Percentiles rank a stretch among this genome's conserved stretches.
Evolutionary conservation across 2,329 filamentous ascomycete genomes (phyloP).

Genomic region (Colletotrichum abscissum): DNA sequence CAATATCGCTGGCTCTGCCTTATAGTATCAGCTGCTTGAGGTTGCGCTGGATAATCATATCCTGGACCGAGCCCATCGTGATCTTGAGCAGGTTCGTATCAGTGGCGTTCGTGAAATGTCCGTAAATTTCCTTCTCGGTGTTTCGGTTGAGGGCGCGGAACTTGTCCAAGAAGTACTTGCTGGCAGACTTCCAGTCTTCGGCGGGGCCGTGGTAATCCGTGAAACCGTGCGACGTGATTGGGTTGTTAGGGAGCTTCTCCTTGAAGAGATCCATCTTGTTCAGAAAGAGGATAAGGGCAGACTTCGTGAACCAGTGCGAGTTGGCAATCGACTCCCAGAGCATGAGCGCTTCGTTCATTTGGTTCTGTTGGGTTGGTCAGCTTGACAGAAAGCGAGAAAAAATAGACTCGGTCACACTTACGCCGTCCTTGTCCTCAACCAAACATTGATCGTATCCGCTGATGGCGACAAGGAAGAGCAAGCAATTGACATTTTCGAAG

Average conservation of each 20-base stretch:
- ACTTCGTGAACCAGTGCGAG: constrained; percentile 87
- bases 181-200: constrained; percentile 78
- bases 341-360: constrained; percentile 93
- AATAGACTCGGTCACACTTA: constrained; percentile 58
- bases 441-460: constrained; percentile 97
- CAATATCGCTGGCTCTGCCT: constrained; percentile 39
- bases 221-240: constrained; percentile 79
- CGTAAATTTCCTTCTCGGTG: constrained; percentile 72
- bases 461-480: constrained; percentile 94
- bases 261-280: constrained; percentile 92
- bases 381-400: not conserved
- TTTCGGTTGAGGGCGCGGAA: constrained; percentile 81
- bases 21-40: constrained; percentile 82
- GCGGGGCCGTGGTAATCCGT: constrained; percentile 81
- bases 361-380: constrained; percentile 68
- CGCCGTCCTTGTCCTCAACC: constrained; percentile 95
- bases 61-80: constrained; percentile 87
- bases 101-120: constrained; percentile 71
- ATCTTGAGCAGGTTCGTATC: constrained; percentile 84
- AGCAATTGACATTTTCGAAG: constrained; percentile 92
- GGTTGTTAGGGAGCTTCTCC: constrained; percentile 77
- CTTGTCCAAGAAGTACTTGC: constrained; percentile 85
- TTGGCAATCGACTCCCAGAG: constrained; percentile 88
- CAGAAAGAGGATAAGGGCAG: constrained; percentile 84
- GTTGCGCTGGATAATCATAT: constrained; percentile 89